Evolutionary conservation across 164 flowering plant genomes (phyloP).

Genomic region (Annona cherimola): DNA sequence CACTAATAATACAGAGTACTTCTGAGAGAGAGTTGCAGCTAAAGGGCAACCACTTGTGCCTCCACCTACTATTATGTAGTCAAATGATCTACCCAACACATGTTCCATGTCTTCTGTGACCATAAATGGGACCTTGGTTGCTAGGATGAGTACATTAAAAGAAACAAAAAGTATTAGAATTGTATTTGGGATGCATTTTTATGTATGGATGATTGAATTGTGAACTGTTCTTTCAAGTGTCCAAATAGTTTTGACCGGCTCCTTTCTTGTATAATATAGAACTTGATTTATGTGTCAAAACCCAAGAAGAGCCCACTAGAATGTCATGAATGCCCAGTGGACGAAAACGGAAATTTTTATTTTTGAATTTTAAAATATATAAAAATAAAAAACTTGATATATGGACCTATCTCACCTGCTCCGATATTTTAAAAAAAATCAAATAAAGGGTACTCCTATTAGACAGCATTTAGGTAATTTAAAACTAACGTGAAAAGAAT

Average conservation of each 20-base stretch:
- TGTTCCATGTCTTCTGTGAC: slow-evolving; percentile 23
- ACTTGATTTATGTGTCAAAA: too few relatives aligned
- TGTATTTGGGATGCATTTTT: background rate
- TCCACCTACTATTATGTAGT: slow-evolving; percentile 44
- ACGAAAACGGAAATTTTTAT: background rate
- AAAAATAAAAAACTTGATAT: too few relatives aligned
- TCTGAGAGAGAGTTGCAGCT: slow-evolving; percentile 40
- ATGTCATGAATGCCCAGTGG: background rate
- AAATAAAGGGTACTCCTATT: too few relatives aligned
- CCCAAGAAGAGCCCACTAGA: too few relatives aligned
- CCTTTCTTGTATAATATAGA: too few relatives aligned
- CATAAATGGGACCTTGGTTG: slow-evolving; percentile 19
- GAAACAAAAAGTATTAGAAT: background rate
- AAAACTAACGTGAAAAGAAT: too few relatives aligned
- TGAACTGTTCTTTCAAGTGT: too few relatives aligned
- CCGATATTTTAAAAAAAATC: too few relatives aligned
- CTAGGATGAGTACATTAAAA: slow-evolving; percentile 5
- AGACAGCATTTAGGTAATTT: too few relatives aligned
- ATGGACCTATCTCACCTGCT: too few relatives aligned
- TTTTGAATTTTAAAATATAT: too few relatives aligned
- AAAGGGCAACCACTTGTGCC: slow-evolving; percentile 44
- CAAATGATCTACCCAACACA: slow-evolving; percentile 31
- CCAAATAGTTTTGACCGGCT: too few relatives aligned
- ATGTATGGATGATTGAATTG: background rate
- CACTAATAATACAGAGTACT: slow-evolving; percentile 25